Base-by-base conservation (phyloP, 2,329 filamentous ascomycete genomes). In the Fusarium piperis region DNA sequence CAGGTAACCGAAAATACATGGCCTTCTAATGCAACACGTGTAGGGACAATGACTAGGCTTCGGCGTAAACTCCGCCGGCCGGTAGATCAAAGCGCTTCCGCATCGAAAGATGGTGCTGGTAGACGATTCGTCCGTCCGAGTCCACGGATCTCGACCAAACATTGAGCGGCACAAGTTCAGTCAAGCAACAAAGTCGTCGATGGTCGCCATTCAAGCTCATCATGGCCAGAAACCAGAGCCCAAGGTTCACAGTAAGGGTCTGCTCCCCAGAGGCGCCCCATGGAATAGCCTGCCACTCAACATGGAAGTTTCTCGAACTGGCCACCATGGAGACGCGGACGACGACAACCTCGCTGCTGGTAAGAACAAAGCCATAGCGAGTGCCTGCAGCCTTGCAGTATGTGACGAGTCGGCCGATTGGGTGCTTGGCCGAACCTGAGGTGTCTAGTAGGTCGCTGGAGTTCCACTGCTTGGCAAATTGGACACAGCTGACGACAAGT, bases 171-270 rank as follows among this genome's bases (percentile, higher is more conserved):
- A 56, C 2, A 20, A 41, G 20, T 6, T 64, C 32, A 2, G n/a
- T 3, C 2, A 15, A 12, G 6, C 6, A 0, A 5, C 48, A 35
- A 20, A 62, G 33, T 23, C 4, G 5, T 1, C 32, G 12, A 6
- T 62, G 26, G 7, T 16, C 13, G 10, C 26, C 39, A 35, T 62
- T 55, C 9, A 56, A 5, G 26, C 65, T 59, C 30, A 65, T 52
- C 51, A 65, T 65, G 9, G 36, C n/a, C 33, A 67, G 16, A 2
- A 38, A 57, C 65, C 57, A 67, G 1, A 67, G 20, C 3, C 35
- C 48, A 3, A 59, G 62, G 6, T n/a, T 30, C 8, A 55, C 30
- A 1, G 62, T 68, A 6, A 65, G 39, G 7, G 9, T 13, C 4
- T 16, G 18, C 1, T 32, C 9, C 4, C 62, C 44, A 3, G 30